Conservation (phyloP, 441 rosid genomes). For the Isatis lusitanica region DNA sequence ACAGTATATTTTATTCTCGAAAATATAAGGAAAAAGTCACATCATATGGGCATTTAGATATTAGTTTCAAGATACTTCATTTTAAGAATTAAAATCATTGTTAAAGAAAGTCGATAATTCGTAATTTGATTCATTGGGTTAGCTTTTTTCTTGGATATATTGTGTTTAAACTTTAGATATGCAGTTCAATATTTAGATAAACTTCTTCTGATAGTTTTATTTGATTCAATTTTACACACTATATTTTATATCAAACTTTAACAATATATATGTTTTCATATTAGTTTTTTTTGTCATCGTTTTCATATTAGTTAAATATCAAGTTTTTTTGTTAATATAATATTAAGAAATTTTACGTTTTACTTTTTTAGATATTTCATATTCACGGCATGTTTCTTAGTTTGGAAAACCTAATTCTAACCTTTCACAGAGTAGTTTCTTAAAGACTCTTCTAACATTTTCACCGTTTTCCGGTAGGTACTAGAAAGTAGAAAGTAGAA, state of each 20-base stretch:
- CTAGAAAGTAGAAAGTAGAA: no score
- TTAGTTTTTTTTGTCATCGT: no score
- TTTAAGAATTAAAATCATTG: background rate
- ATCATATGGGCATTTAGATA: slow-evolving; percentile 2
- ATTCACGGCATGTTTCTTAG: slow-evolving; percentile 1
- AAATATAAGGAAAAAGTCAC: background rate
- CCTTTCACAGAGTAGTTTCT: slow-evolving; percentile 26
- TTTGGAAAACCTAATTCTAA: slow-evolving; percentile 27
- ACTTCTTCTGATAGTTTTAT: background rate
- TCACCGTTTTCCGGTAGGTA: background rate
- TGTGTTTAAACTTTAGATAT: background rate
- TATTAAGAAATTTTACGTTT: background rate
- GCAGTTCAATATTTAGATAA: background rate
- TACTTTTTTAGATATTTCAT: background rate
- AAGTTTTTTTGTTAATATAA: no score
- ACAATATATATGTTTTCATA: background rate
- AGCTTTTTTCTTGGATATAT: background rate
- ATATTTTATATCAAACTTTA: background rate
- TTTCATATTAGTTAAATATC: background rate
- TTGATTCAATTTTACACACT: background rate
- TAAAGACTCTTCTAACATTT: slow-evolving; percentile 7
- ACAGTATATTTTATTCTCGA: background rate
- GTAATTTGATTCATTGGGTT: background rate
- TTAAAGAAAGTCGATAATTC: background rate
- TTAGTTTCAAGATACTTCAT: background rate